Base-by-base conservation (phyloP, 306 rosid genomes). In the Betula pendula region DNA sequence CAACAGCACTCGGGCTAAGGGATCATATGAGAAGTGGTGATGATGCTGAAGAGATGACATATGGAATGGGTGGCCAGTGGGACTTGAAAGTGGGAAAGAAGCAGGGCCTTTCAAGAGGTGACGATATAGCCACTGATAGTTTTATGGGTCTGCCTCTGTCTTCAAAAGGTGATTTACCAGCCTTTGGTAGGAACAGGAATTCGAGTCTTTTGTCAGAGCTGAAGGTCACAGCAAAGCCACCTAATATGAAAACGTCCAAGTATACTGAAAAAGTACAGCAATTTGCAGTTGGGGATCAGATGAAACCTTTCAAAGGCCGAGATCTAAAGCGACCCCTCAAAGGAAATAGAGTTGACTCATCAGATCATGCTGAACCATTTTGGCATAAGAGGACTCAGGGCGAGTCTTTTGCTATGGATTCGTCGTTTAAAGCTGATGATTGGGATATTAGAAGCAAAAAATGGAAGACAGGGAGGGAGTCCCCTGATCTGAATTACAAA, bases 51-150 rank as follows among this genome's bases (percentile, higher is more conserved):
- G 92, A 91, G 59, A 70, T 80, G 73, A 24, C 90, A 65, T 86
- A 87, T 81, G 92, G 87, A 73, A 29, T 70, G 73, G 83, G 78
- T 43, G 75, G 70, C 59, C 91, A 73, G 70, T 86, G 77, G 33
- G 89, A 92, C 74, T 78, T 45, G 49, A 91, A 90, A 84, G 43
- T 70, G 69, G 91, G 89, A 76, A 96, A 89, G 87, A 92, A 83
- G 84, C 92, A 71, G 40, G 88, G 78, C 73, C 77, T 75, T 68
- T 63, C 77, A 47, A 86, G 92, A 84, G 91, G 86, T 67, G 87
- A 91, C 65, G 88, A 83, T 47, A 76, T 85, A 48, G 84, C 79
- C 44, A 66, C 79, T 75, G 90, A 85, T 60, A 71, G 80, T 82
- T 81, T 91, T 71, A 68, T 86, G 86, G 88, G 85, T 43, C 74